Percentiles rank a stretch among this genome's conserved stretches.
Conservation (phyloP, 2,329 filamentous ascomycete genomes). For the Esteya vermicola region DNA sequence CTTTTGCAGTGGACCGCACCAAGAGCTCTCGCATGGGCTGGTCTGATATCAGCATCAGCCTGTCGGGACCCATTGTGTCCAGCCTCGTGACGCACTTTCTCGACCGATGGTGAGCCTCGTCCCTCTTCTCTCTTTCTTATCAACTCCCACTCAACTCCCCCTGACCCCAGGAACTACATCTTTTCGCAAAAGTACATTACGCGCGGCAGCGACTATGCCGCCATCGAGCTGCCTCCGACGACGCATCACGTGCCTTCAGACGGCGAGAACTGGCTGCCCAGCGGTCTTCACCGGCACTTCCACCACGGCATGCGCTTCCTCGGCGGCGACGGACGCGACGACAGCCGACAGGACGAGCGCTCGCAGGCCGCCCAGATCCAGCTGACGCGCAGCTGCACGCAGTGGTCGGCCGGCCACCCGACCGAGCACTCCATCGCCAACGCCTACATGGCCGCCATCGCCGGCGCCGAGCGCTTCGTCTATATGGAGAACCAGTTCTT, state of each 20-base stretch:
- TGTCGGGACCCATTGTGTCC: slow-evolving; percentile 60
- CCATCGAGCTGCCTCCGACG: slow-evolving; percentile 23
- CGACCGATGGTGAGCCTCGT: slow-evolving; percentile 64
- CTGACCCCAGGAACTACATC: slow-evolving; percentile 57
- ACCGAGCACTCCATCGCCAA: slow-evolving; percentile 70
- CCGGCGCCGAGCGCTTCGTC: slow-evolving; percentile 54
- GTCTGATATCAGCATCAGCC: slow-evolving; percentile 70
- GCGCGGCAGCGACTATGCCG: slow-evolving; percentile 30
- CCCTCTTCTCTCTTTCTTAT: too few species aligned
- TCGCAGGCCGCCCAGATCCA: slow-evolving; percentile 37
- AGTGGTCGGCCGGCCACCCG: slow-evolving; percentile 37
- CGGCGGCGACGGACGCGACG: slow-evolving; percentile 12
- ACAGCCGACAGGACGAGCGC: slow-evolving; percentile 10
- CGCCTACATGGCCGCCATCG: slow-evolving; percentile 63
- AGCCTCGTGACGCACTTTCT: slow-evolving; percentile 67
- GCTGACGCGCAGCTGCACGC: slow-evolving; percentile 32
- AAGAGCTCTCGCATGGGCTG: slow-evolving; percentile 80
- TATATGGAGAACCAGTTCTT: slow-evolving; percentile 86
- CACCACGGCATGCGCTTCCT: slow-evolving; percentile 23
- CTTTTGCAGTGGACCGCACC: slow-evolving; percentile 49
- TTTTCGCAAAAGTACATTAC: slow-evolving; percentile 63
- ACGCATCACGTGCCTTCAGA: slow-evolving; percentile 9
- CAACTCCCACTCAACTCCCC: too few species aligned
- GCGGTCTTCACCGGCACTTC: slow-evolving; percentile 19
- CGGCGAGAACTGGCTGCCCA: slow-evolving; percentile 14